phyloP scores from a whole-genome alignment of 768 basidiomycete species.

The Psilocybe cyanescens region DNA sequence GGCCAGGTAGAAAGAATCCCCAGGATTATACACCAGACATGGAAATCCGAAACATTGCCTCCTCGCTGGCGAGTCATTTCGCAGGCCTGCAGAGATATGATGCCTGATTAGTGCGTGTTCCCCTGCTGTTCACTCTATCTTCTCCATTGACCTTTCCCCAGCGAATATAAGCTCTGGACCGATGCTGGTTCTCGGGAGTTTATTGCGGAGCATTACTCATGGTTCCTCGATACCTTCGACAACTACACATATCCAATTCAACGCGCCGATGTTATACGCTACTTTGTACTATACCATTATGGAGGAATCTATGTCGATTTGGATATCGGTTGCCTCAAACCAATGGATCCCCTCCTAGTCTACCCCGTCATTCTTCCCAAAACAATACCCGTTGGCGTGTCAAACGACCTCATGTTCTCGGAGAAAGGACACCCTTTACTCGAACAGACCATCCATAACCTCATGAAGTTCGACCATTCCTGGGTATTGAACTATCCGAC shows the following conservation, averaged over 20 bases:
- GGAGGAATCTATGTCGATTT: slow-evolving; percentile 97
- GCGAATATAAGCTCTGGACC: slow-evolving; percentile 98
- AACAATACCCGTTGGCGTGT: slow-evolving; percentile 96
- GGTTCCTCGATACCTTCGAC: slow-evolving; percentile 95
- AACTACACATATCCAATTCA: slow-evolving; percentile 91
- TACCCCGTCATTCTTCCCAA: slow-evolving; percentile 91
- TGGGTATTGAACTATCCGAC: slow-evolving; percentile 98
- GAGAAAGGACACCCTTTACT: slow-evolving; percentile 87
- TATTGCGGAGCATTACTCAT: slow-evolving; percentile 84
- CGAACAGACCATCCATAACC: slow-evolving; percentile 90
- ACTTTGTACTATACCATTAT: slow-evolving; percentile 95
- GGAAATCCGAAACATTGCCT: slow-evolving; percentile 92
- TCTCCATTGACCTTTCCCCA: slow-evolving; percentile 35
- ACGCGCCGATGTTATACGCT: slow-evolving; percentile 96
- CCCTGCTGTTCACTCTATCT: slow-evolving; percentile 10
- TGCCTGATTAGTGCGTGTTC: slow-evolving; percentile 90
- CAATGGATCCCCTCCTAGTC: slow-evolving; percentile 82
- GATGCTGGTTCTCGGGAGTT: slow-evolving; percentile 90
- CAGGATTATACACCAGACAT: slow-evolving; percentile 96
- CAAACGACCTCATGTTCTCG: slow-evolving; percentile 96
- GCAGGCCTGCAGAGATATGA: slow-evolving; percentile 85
- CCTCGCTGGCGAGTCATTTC: slow-evolving; percentile 80
- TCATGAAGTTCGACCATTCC: slow-evolving; percentile 88
- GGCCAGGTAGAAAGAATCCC: slow-evolving; percentile 79
- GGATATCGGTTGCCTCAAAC: slow-evolving; percentile 91